Percentiles rank a stretch among this genome's conserved stretches.
These are phyloP conservation scores for Eleusine indica DNA, from an alignment of 176 grass and related monocot genomes.

Conservation along the genomic window DNA sequence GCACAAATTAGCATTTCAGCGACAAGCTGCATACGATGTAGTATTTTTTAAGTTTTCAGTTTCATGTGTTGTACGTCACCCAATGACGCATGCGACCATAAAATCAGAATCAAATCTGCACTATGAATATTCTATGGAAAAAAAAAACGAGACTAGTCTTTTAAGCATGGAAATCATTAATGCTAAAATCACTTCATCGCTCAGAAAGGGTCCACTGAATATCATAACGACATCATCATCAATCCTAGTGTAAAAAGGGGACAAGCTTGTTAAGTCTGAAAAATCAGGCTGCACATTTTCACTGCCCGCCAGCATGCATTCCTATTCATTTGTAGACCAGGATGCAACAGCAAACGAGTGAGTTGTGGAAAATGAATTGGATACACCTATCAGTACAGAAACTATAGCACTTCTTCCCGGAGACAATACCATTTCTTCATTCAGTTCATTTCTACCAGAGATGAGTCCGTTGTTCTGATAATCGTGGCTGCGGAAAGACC, in stretches of 20 bases:
- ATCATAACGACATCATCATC: background rate
- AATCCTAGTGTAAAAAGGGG: background rate
- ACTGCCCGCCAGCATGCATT: background rate
- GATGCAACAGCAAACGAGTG: background rate
- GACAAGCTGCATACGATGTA: no score
- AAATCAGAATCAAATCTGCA: no score
- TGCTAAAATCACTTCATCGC: background rate
- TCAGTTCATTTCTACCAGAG: constrained; percentile 1
- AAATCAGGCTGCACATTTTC: constrained; percentile 27
- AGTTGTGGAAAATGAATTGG: constrained; percentile 27
- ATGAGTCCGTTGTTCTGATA: background rate
- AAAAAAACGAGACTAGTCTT: background rate
- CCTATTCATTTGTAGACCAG: constrained; percentile 9
- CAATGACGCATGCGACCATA: no score
- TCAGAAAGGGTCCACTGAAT: background rate
- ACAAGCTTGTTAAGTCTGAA: background rate
- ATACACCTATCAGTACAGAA: constrained; percentile 26
- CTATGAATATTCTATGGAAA: no score
- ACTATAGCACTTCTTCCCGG: constrained; percentile 10
- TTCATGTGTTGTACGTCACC: no score
- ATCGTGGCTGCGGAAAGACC: constrained; percentile 1
- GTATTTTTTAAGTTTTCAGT: no score
- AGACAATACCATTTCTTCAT: background rate
- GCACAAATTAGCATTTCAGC: background rate
- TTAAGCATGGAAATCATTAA: background rate